A percentile compares a stretch with the other conserved stretches of the same genome.
Conservation (phyloP, 257 asterid genomes). For the Solanum pinnatisectum region DNA sequence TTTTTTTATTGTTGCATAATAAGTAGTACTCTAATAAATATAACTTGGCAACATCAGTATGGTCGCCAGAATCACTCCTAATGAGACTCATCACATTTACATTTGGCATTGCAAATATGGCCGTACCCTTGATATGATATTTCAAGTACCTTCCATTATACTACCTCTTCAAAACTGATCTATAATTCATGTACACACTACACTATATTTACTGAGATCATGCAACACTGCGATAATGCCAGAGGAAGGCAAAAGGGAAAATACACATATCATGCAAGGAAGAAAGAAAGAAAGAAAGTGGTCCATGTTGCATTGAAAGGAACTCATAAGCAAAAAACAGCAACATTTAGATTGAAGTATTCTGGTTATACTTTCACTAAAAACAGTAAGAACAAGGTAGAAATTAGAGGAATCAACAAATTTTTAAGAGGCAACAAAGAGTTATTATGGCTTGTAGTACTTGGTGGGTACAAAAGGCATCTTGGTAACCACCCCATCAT, state of each 20-base stretch:
- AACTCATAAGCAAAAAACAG: neutral
- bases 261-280: neutral
- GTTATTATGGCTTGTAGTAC: constrained; percentile 67
- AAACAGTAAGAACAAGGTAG: neutral
- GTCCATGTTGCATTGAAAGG: neutral
- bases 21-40: too few species aligned
- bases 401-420: neutral
- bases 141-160: neutral
- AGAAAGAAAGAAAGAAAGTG: neutral
- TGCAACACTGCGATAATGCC: neutral
- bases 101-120: neutral
- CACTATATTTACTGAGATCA: neutral
- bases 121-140: neutral
- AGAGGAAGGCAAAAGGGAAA: neutral
- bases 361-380: neutral
- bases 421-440: neutral
- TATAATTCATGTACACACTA: neutral
- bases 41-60: neutral
- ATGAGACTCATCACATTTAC: neutral
- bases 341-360: neutral
- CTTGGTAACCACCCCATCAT: constrained; percentile 78
- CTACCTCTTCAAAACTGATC: neutral
- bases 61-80: neutral
- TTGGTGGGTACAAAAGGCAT: constrained; percentile 84
- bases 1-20: neutral